Conservation (phyloP, 2,329 filamentous ascomycete species). For the Venturia effusa region DNA sequence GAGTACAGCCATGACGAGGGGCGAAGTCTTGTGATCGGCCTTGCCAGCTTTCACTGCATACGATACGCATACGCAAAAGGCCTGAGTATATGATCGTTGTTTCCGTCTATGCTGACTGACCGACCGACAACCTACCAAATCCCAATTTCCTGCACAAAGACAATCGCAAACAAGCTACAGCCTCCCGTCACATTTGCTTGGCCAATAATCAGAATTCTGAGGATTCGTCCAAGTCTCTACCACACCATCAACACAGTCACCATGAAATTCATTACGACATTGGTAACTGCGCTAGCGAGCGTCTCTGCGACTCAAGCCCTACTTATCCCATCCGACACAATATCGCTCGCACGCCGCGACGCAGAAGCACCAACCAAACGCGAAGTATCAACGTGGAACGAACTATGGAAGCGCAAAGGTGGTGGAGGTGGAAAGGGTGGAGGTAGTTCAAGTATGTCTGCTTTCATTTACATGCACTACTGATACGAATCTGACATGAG, state of each 20-base stretch:
- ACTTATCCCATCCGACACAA: constrained; percentile 10
- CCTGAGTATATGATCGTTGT: not conserved
- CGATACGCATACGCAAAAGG: not conserved
- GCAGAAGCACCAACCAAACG: not conserved
- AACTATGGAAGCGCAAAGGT: constrained; percentile 38
- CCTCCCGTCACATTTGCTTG: not conserved
- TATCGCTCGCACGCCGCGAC: not conserved
- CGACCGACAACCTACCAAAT: not conserved
- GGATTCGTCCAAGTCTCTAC: not conserved
- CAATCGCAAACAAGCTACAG: not conserved
- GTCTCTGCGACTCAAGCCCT: constrained; percentile 6
- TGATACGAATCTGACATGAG: not conserved
- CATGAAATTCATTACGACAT: constrained; percentile 11
- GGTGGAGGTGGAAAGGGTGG: constrained; percentile 29
- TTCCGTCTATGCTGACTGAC: not conserved
- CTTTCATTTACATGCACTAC: constrained; percentile 12
- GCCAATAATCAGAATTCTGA: not conserved
- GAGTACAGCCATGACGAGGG: not conserved
- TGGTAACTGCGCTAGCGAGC: constrained; percentile 7
- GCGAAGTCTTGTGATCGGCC: not conserved
- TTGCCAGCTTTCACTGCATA: not conserved
- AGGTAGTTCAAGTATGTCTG: constrained; percentile 15
- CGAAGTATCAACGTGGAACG: constrained; percentile 11
- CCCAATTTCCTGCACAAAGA: not conserved
- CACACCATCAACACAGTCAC: not conserved